phyloP scores from a whole-genome alignment of 1,284 basidiomycete species.

The Marasmius fiardii region DNA sequence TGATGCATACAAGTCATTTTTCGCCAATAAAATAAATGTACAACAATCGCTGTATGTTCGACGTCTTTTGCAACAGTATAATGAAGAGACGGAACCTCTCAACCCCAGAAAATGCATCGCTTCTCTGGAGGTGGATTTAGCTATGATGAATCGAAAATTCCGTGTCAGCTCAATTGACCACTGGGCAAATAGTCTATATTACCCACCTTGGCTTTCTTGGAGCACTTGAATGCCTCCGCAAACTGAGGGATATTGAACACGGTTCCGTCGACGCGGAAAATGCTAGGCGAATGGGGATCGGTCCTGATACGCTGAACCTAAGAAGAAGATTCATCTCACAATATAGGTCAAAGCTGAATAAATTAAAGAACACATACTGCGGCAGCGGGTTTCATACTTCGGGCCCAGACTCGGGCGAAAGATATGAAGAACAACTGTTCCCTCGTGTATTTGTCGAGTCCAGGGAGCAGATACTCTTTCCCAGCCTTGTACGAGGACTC shows the following conservation, averaged over 20 bases:
- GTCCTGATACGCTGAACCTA: slow-evolving; percentile 78
- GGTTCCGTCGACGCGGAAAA: slow-evolving; percentile 81
- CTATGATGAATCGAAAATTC: too few species aligned
- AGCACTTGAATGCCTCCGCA: slow-evolving; percentile 73
- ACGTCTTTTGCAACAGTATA: not conserved
- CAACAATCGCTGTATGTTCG: not conserved
- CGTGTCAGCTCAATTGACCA: not conserved
- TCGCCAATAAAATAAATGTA: not conserved
- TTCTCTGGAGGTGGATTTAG: slow-evolving; percentile 65
- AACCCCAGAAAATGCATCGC: slow-evolving; percentile 61
- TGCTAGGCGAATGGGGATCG: slow-evolving; percentile 84
- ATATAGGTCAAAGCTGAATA: not conserved
- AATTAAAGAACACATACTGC: slow-evolving; percentile 42
- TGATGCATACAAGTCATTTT: not conserved
- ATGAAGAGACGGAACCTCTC: not conserved
- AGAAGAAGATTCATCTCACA: slow-evolving; percentile 2
- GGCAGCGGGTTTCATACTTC: slow-evolving; percentile 72
- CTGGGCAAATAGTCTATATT: not conserved
- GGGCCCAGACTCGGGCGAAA: slow-evolving; percentile 77
- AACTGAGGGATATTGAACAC: slow-evolving; percentile 79
- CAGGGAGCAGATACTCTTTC: slow-evolving; percentile 74
- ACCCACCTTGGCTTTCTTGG: slow-evolving; percentile 62
- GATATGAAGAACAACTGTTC: slow-evolving; percentile 92
- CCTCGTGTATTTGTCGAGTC: slow-evolving; percentile 60
- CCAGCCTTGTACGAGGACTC: slow-evolving; percentile 50